Evolutionary conservation across 106 monocot genomes (phyloP), one percentile per base, ranked within the genome.

Genomic region (Gastrodia elata): DNA sequence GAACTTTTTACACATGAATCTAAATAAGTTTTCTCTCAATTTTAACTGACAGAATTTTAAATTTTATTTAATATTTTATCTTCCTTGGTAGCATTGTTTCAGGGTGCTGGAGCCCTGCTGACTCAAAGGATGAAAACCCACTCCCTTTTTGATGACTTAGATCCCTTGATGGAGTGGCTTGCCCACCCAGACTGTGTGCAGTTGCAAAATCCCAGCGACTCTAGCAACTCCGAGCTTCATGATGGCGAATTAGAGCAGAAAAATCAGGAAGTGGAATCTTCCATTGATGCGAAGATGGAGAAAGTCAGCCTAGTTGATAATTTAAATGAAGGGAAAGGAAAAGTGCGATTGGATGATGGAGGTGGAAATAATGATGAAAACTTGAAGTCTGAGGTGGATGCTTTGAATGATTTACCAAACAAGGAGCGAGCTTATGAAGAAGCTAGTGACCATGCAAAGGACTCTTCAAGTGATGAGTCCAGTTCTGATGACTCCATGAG

Each of bases 241-340:
- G 18, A 38, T 67, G 22, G 18, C 38, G 67, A 8, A 35, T 34
- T 11, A 67, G 35, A 67, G 37, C 67, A 67, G 37, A 37, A 67
- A 37, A 16, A 37, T 37, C 67, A 44, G 71, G n/a, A 8, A 30
- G 30, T 44, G 44, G 46, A 39, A 42, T 43, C 72, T 16, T 46
- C 48, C 6, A 49, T 72, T 46, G 46, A 72, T 46, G 72, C 32
- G 48, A 72, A 44, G 46, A 43, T 72, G 72, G 72, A 49, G 15
- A 48, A 33, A 20, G 32, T 72, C 16, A 30, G 49, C 72, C 40
- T 72, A 33, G 32, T 42, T 42, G 33, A 72, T 9, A 28, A 33
- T 33, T 37, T 9, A 38, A 37, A 38, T 67, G 6, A 9, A 37
- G 67, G 34, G 37, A 6, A 67, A 0, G 67, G 37, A 38, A 37